A percentile compares a stretch with the other conserved stretches of the same genome.
phyloP scores from a whole-genome alignment of 2,329 filamentous ascomycete genomes.

The Beauveria bassiana region DNA sequence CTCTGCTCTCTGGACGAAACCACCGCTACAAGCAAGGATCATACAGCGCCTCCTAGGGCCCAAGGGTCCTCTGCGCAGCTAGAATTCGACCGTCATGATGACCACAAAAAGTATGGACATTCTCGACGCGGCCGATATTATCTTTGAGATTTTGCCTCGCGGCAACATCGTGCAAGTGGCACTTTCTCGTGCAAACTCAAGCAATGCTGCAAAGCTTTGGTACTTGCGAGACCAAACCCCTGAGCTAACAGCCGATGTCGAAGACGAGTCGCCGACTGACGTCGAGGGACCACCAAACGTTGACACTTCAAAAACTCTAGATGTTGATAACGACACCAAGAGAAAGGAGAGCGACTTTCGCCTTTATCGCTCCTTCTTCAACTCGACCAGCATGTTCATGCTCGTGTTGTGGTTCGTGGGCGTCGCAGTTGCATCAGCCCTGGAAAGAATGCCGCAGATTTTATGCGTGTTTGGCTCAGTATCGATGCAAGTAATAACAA shows the following conservation, averaged over 20 bases:
- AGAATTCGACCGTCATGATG: constrained; percentile 11
- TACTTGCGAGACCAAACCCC: neutral
- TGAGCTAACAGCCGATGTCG: neutral
- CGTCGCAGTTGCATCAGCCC: neutral
- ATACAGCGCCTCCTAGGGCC: constrained; percentile 1
- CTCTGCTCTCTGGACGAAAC: constrained; percentile 12
- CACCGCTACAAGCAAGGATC: constrained; percentile 5
- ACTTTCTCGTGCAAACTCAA: neutral
- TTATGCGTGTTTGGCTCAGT: constrained; percentile 13
- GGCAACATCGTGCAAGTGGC: neutral
- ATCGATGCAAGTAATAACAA: constrained; percentile 4
- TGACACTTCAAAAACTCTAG: neutral
- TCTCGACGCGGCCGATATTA: neutral
- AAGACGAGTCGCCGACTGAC: neutral
- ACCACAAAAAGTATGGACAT: neutral
- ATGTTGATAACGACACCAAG: neutral
- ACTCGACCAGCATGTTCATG: neutral
- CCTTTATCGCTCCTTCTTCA: neutral
- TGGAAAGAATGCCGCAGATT: constrained; percentile 3
- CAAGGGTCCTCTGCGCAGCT: constrained; percentile 9
- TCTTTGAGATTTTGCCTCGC: neutral
- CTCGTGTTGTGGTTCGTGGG: neutral
- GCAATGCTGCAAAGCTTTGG: neutral
- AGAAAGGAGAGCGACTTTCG: neutral
- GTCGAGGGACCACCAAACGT: neutral